Evolutionary conservation across 75 land plant genomes (phyloP), one percentile per base, ranked within the genome.

Genomic region (Sequoiadendron giganteum): DNA sequence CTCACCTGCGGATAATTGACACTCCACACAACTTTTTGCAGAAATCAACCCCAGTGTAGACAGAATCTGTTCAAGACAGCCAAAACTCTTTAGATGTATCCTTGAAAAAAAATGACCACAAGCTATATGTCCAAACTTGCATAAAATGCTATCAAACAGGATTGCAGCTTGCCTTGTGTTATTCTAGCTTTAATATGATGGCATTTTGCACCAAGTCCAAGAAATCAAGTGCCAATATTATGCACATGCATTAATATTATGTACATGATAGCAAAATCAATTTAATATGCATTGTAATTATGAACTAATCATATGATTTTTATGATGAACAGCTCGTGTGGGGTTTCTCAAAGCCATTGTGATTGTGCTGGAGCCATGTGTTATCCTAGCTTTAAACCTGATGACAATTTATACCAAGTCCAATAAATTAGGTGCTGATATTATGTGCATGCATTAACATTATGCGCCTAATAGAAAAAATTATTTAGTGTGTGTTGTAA

Each of bases 21-120:
- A 96, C 97, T 58, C 96, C 97, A 92, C 96, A 96, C 40, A 96
- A 85, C 85, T 96, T 93, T 90, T 96, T 96, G 93, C 98, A 96
- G 85, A 97, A 97, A 91, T 96, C 97, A 58, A 97, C 97, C 72
- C 98, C 98, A 87, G 95, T 95, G 90, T 97, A 97, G 52, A 94
- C 88, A 16, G 97, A 95, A 56, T 91, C 97, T 96, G 86, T 47
- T 47, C 34, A 30, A n/a, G 52, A 82, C 84, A 82, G 13, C 48
- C 48, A 25, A 82, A 47, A 47, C n/a, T 82, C 18, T 6, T 82
- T 28, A 82, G 84, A 82, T 32, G 14, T 14, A 82, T 47, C 15
- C 15, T 82, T 16, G 11, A 45, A 82, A 82, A n/a, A 43, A 47
- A n/a, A 82, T 11, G 30, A 45, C 84, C 47, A 82, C 30, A n/a